phyloP scores from a whole-genome alignment of 179 eudicot genomes.

The Silene coronaria region DNA sequence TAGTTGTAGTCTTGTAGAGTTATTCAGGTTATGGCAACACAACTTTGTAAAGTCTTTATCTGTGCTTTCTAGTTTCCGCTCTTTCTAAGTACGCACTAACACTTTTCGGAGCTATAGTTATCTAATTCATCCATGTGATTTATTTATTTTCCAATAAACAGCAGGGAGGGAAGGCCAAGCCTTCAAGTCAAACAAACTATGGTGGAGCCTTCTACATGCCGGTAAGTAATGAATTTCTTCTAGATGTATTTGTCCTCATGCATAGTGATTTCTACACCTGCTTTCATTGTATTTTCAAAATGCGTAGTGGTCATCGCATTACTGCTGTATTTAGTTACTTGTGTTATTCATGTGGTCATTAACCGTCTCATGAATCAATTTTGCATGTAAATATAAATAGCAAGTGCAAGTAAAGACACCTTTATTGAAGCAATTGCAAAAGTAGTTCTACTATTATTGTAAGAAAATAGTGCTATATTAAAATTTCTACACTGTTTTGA shows the following conservation, averaged over 20 bases:
- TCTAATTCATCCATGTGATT: constrained; percentile 9
- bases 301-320: background rate
- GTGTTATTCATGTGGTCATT: background rate
- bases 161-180: constrained; percentile 29
- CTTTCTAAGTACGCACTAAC: background rate
- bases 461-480: background rate
- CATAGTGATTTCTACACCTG: background rate
- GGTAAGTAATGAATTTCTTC: constrained; percentile 22
- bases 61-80: background rate
- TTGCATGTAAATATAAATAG: background rate
- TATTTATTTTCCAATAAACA: constrained; percentile 19
- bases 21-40: background rate
- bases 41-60: background rate
- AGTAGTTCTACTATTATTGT: no score
- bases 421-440: no score
- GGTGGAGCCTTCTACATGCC: constrained; percentile 45
- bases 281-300: background rate
- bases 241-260: background rate
- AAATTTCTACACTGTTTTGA: background rate
- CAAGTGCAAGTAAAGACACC: background rate
- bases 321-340: background rate
- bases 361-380: background rate
- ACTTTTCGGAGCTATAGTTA: background rate
- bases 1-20: background rate
- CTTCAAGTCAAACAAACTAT: constrained; percentile 38